These are phyloP conservation scores for Lepidium aucheri DNA, from an alignment of 345 rosid species.

Conservation along the genomic window DNA sequence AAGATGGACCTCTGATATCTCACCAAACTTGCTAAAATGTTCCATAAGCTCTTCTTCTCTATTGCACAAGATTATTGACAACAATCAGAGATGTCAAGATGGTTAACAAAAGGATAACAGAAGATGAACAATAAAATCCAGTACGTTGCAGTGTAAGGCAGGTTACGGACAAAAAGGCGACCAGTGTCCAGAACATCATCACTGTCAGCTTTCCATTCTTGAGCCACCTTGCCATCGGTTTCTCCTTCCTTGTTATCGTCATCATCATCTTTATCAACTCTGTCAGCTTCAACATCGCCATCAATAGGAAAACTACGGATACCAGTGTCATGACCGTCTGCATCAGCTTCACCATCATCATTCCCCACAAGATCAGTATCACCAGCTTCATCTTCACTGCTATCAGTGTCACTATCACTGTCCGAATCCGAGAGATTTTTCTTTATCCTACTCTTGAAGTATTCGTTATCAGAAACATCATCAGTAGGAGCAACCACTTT, in stretches of 20 bases:
- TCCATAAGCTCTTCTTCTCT: conserved; percentile 91
- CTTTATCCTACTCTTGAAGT: conserved; percentile 81
- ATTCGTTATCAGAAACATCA: conserved; percentile 71
- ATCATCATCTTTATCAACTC: neutral
- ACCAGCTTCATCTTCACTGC: conserved; percentile 5
- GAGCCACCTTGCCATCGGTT: conserved; percentile 27
- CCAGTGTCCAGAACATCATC: conserved; percentile 40
- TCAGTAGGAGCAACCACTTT: conserved; percentile 33
- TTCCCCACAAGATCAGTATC: conserved; percentile 8
- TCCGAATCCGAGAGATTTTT: conserved; percentile 72
- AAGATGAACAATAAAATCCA: neutral
- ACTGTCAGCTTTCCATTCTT: conserved; percentile 35
- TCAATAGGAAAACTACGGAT: conserved; percentile 12
- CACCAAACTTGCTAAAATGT: conserved; percentile 57
- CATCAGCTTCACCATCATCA: conserved; percentile 17
- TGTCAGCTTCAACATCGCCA: conserved; percentile 6
- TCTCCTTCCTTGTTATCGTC: conserved; percentile 14
- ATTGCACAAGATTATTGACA: conserved; percentile 12
- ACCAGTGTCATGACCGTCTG: conserved; percentile 14
- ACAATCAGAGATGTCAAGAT: neutral
- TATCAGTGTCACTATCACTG: conserved; percentile 29
- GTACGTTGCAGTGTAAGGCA: conserved; percentile 71
- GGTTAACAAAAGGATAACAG: neutral
- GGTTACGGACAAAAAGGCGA: conserved; percentile 83
- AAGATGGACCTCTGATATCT: conserved; percentile 63